These are phyloP conservation scores for Oryza glaberrima DNA, from an alignment of 176 grass and related monocot genomes.

Conservation along the genomic window DNA sequence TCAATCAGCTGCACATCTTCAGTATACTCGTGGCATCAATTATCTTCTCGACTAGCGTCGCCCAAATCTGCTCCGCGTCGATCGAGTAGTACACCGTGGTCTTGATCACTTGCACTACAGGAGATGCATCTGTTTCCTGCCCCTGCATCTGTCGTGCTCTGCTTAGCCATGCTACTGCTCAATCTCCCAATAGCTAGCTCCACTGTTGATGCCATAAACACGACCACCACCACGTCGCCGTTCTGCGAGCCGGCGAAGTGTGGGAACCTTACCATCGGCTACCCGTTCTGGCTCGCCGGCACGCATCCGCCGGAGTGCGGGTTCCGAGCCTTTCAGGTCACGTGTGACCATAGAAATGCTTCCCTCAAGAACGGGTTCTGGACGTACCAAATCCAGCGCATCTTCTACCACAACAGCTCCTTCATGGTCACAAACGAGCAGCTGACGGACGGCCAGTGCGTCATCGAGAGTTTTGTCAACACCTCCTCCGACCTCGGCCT, in stretches of 20 bases:
- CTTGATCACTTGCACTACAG: neutral
- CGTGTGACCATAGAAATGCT: neutral
- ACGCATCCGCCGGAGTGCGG: slow-evolving; percentile 35
- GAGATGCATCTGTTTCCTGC: neutral
- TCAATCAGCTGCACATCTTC: too few relatives aligned
- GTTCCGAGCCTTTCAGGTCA: slow-evolving; percentile 23
- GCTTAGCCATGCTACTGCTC: slow-evolving; percentile 6
- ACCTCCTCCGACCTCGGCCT: slow-evolving; percentile 29
- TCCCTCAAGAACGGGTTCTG: neutral
- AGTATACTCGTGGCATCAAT: too few relatives aligned
- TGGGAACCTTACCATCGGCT: slow-evolving; percentile 32
- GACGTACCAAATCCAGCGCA: neutral
- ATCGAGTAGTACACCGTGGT: neutral
- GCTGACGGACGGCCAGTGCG: neutral
- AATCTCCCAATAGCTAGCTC: neutral
- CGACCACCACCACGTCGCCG: neutral
- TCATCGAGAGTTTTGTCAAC: neutral
- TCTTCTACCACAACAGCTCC: slow-evolving; percentile 40
- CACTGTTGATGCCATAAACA: neutral
- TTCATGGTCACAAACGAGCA: neutral
- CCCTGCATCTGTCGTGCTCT: neutral
- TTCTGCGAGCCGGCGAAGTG: slow-evolving; percentile 25
- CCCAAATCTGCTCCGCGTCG: neutral
- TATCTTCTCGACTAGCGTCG: neutral
- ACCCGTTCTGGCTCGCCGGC: slow-evolving; percentile 58